Evolutionary conservation across 495 filamentous ascomycete genomes (phyloP).

Genomic region (Trichoderma erinaceum): DNA sequence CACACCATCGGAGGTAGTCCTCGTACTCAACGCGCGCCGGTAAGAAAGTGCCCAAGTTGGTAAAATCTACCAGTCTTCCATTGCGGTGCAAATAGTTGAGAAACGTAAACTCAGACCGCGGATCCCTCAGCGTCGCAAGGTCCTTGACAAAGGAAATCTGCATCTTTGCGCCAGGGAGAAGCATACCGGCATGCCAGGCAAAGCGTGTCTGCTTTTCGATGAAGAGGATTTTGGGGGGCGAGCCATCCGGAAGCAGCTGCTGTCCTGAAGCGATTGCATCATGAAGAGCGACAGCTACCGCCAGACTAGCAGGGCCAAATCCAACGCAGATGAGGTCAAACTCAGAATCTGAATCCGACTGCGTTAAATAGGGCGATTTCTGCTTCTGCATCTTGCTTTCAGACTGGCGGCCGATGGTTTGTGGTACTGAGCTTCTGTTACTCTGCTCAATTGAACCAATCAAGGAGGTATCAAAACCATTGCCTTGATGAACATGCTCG

Average conservation of each 20-base stretch:
- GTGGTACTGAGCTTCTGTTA: conserved; percentile 20
- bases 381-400: conserved; percentile 18
- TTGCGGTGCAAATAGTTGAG: conserved; percentile 84
- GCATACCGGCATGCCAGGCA: conserved; percentile 92
- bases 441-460: conserved; percentile 9
- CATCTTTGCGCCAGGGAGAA: conserved; percentile 89
- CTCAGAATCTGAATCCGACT: conserved; percentile 45
- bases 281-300: conserved; percentile 86
- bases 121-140: conserved; percentile 80
- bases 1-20: conserved; percentile 93
- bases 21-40: conserved; percentile 86
- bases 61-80: conserved; percentile 75
- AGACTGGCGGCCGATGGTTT: conserved; percentile 16
- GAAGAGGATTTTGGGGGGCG: conserved; percentile 66
- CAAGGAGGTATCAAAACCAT: background rate
- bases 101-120: conserved; percentile 89
- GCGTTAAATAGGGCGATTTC: conserved; percentile 30
- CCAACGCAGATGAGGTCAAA: conserved; percentile 87
- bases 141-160: conserved; percentile 98
- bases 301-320: conserved; percentile 87
- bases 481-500: background rate
- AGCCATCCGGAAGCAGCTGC: conserved; percentile 25
- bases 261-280: conserved; percentile 50
- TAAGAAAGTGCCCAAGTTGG: conserved; percentile 81
- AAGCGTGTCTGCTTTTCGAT: conserved; percentile 79